Evolutionary conservation across 352 stramenopile genomes (phyloP).

Genomic region (Pythium oligandrum): DNA sequence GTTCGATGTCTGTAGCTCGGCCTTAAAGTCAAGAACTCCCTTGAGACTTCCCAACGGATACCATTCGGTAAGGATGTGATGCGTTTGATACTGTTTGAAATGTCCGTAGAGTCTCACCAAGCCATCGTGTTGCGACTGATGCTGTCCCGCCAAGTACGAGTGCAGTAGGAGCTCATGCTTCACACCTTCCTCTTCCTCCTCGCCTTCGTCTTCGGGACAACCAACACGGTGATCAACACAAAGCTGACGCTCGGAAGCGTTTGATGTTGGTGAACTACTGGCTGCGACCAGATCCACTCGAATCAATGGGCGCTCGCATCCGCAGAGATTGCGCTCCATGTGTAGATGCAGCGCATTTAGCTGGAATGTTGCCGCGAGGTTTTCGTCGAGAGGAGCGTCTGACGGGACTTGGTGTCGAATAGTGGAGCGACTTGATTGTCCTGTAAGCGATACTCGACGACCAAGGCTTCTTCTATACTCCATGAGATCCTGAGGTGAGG

Average conservation of each 20-base stretch:
- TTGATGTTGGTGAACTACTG: no score
- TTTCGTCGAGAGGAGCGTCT: neutral
- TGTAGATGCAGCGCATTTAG: constrained; percentile 12
- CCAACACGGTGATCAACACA: constrained; percentile 12
- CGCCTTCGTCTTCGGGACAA: constrained; percentile 1
- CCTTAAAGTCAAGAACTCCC: neutral
- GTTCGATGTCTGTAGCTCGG: no score
- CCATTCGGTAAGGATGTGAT: constrained; percentile 16
- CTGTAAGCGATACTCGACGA: no score
- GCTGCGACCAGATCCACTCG: constrained; percentile 13
- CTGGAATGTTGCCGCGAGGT: constrained; percentile 7
- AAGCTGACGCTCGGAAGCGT: neutral
- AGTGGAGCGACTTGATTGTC: no score
- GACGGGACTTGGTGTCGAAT: no score
- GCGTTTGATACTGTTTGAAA: constrained; percentile 11
- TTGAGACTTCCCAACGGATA: constrained; percentile 8
- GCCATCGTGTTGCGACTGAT: constrained; percentile 9
- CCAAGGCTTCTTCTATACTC: no score
- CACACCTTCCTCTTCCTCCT: neutral
- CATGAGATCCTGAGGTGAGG: no score
- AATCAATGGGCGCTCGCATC: constrained; percentile 8
- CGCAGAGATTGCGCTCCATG: constrained; percentile 21
- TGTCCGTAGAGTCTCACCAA: constrained; percentile 10
- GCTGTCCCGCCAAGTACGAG: constrained; percentile 12
- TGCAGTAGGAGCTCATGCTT: constrained; percentile 12